Base-by-base conservation (phyloP, 805 yeast species). In the Kluyveromyces siamensis region DNA sequence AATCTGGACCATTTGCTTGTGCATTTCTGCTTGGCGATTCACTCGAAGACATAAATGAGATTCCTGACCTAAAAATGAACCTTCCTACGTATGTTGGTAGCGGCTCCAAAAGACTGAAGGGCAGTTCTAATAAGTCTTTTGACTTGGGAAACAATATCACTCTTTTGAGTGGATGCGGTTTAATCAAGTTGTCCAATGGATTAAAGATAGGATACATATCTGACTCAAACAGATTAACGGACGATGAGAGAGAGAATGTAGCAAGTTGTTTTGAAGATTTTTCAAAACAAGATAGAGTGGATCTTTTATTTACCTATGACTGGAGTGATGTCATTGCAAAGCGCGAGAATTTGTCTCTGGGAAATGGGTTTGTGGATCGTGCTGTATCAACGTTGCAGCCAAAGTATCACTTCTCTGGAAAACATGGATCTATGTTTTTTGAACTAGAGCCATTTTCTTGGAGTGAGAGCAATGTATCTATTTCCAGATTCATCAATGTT, bases 1-100 rank as follows among this genome's bases (percentile, higher is more conserved):
- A 79, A 55, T 80, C 80, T 41, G 89, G 89, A 0, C 88, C 88
- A 0, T 84, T 84, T 56, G 82, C 75, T 42, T 68, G 75, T 2
- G 74, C 76, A 0, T 38, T 83, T 1, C 57, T 82, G 6, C 55
- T 83, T 7, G 86, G 87, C 0, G 77, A 77, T 53, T 60, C 71
- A 1, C 5, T 54, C 1, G 25, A 45, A 1, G 48, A 63, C 0
- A 27, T 45, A 0, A 52, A 57, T 7, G 53, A 48, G 25, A 44
- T 48, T 2, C 42, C 21, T 11, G 11, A 37, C 1, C n/a, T 18
- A 10, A 11, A 35, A 17, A 40, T 47, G 38, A 37, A 10, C 6
- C 41, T 43, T 44, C 65, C 56, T 46, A 59, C 58, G 27, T 64
- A 53, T 41, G 54, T 54, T 45, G 50, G 58, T 2, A 48, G 53